Evolutionary conservation across 306 rosid species (phyloP).

Genomic region (Vigna unguiculata): DNA sequence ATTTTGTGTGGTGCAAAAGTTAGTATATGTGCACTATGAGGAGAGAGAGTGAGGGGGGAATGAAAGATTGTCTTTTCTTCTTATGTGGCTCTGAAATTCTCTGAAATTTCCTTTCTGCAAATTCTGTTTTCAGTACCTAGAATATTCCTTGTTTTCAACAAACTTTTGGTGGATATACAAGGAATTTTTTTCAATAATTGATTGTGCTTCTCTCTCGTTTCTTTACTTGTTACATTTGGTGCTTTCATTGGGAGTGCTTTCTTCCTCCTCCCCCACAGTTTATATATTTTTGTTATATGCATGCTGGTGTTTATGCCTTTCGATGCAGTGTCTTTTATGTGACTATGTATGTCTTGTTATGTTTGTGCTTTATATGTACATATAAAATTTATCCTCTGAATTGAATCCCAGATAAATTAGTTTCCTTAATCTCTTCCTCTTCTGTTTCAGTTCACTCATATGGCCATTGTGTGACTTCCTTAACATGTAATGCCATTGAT

Average conservation of each 20-base stretch:
- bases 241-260: neutral
- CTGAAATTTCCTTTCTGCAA: too few relatives aligned
- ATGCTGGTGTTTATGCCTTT: neutral
- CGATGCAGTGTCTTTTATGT: neutral
- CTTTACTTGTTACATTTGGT: too few relatives aligned
- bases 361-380: neutral
- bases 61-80: too few relatives aligned
- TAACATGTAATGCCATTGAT: conserved; percentile 20
- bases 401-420: neutral
- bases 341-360: neutral
- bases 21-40: too few relatives aligned
- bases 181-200: too few relatives aligned
- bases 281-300: neutral
- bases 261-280: neutral
- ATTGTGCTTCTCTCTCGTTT: too few relatives aligned
- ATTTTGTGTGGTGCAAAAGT: too few relatives aligned
- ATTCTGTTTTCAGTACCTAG: too few relatives aligned
- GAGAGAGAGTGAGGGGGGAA: too few relatives aligned
- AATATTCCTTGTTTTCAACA: too few relatives aligned
- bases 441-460: conserved; percentile 22
- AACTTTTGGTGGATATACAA: too few relatives aligned
- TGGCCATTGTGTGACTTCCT: conserved; percentile 22
- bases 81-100: too few relatives aligned
- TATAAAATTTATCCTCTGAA: neutral
- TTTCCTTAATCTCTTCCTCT: neutral